Conservation (phyloP, 1,284 basidiomycete species). For the Boletus sp. region DNA sequence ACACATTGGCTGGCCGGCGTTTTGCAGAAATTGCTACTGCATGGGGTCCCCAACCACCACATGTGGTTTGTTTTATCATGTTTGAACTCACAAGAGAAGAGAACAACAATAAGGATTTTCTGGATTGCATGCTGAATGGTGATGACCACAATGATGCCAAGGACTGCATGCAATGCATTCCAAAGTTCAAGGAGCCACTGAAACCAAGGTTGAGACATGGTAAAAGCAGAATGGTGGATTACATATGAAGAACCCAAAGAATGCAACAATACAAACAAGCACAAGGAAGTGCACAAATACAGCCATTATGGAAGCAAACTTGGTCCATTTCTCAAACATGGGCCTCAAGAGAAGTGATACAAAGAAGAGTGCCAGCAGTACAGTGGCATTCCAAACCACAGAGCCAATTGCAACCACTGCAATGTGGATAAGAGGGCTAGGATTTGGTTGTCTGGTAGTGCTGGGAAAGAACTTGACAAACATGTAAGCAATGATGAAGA, state of each 20-base stretch:
- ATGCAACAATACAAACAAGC: conserved; percentile 79
- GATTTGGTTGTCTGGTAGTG: conserved; percentile 56
- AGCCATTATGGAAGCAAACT: conserved; percentile 92
- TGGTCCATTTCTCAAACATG: conserved; percentile 81
- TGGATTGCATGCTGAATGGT: conserved; percentile 88
- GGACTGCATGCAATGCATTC: conserved; percentile 92
- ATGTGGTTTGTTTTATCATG: conserved; percentile 96
- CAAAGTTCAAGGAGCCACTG: conserved; percentile 98
- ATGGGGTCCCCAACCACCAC: conserved; percentile 99
- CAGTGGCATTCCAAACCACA: conserved; percentile 92
- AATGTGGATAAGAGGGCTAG: conserved; percentile 87
- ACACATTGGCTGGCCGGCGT: too few relatives aligned
- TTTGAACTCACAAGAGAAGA: conserved; percentile 94
- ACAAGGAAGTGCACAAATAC: conserved; percentile 78
- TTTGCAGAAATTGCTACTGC: too few relatives aligned
- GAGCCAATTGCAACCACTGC: conserved; percentile 91
- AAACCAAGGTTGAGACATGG: conserved; percentile 17
- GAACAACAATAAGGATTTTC: conserved; percentile 91
- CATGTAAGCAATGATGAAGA: conserved; percentile 89
- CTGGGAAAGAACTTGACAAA: conserved; percentile 87
- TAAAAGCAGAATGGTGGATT: conserved; percentile 3
- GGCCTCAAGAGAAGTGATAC: conserved; percentile 91
- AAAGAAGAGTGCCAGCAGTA: conserved; percentile 87
- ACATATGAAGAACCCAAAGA: conserved; percentile 94
- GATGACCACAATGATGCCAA: conserved; percentile 84